These are phyloP conservation scores for Epichloe bromicola DNA, from an alignment of 2,329 filamentous ascomycete genomes.

Conservation along the genomic window DNA sequence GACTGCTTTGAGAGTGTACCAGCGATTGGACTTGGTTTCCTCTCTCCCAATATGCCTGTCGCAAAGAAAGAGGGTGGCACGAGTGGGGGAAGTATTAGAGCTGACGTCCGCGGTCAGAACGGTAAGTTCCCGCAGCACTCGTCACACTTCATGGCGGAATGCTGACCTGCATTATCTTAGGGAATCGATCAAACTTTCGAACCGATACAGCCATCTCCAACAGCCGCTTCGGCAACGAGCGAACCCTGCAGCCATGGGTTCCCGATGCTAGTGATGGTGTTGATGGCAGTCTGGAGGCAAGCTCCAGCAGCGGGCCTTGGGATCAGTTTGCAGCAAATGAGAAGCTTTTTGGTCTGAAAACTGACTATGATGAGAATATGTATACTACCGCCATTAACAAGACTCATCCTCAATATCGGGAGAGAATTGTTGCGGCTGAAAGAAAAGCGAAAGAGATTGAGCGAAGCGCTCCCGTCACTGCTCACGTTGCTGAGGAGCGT, in stretches of 20 bases:
- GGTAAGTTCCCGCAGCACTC: conserved; percentile 15
- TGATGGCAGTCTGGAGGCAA: conserved; percentile 59
- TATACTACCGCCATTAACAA: conserved; percentile 90
- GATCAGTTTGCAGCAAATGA: conserved; percentile 93
- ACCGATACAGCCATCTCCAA: conserved; percentile 85
- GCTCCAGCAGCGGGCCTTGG: conserved; percentile 47
- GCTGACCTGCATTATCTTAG: conserved; percentile 26
- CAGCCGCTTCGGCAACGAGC: conserved; percentile 53
- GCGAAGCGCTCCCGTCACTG: conserved; percentile 55
- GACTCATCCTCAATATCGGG: conserved; percentile 67
- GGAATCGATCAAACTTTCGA: conserved; percentile 56
- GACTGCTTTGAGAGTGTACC: conserved; percentile 10
- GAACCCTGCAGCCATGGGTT: conserved; percentile 71
- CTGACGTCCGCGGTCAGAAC: conserved; percentile 21
- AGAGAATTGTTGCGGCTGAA: conserved; percentile 66
- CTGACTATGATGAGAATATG: conserved; percentile 84
- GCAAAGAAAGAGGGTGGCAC: conserved; percentile 26
- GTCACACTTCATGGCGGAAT: not conserved
- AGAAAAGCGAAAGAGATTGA: conserved; percentile 86
- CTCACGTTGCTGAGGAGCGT: conserved; percentile 84
- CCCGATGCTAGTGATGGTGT: conserved; percentile 47
- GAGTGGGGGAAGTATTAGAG: conserved; percentile 18
- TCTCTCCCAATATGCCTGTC: conserved; percentile 21
- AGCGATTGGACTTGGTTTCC: conserved; percentile 11
- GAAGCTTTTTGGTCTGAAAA: conserved; percentile 72